A percentile compares a stretch with the other conserved stretches of the same genome.
Conservation (phyloP, 352 stramenopile genomes). For the Phytopythium vexans region DNA sequence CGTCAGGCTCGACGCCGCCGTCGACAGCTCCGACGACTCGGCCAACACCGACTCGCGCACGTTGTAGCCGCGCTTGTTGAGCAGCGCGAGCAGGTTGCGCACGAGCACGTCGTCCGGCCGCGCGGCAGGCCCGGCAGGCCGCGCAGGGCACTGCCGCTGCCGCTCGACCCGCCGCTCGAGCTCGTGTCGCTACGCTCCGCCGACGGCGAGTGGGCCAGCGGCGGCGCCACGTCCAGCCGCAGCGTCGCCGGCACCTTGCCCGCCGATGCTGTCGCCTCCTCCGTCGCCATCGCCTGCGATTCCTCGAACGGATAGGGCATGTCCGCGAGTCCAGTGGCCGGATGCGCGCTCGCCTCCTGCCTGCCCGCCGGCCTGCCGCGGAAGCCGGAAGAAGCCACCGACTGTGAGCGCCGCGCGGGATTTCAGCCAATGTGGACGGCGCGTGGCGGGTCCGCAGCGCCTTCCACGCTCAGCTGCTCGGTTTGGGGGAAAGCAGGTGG, state of each 20-base stretch:
- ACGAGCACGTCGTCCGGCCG: conserved; percentile 64
- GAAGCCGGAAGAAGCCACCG: too few species aligned
- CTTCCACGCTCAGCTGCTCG: too few species aligned
- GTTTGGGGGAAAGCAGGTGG: too few species aligned
- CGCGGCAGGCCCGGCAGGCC: conserved; percentile 8
- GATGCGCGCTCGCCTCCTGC: too few species aligned
- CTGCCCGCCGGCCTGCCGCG: too few species aligned
- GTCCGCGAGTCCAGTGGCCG: not conserved
- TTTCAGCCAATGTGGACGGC: too few species aligned
- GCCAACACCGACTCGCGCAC: conserved; percentile 54
- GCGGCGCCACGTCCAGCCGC: conserved; percentile 14
- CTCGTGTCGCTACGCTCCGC: conserved; percentile 13
- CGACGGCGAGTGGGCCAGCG: conserved; percentile 5
- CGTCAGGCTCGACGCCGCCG: conserved; percentile 21
- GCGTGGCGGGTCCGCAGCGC: too few species aligned
- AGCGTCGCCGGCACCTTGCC: conserved; percentile 11
- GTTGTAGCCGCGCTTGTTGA: conserved; percentile 86
- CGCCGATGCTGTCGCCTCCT: not conserved
- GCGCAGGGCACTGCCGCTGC: conserved; percentile 7
- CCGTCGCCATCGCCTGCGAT: not conserved
- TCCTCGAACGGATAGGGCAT: not conserved
- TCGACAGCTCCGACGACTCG: conserved; percentile 60
- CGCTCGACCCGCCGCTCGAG: conserved; percentile 13
- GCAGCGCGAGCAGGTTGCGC: conserved; percentile 61
- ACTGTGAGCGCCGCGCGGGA: too few species aligned